Percentiles rank a stretch among this genome's conserved stretches.
Evolutionary conservation across 2,329 filamentous ascomycete genomes (phyloP).

Genomic region (Madurella mycetomatis): DNA sequence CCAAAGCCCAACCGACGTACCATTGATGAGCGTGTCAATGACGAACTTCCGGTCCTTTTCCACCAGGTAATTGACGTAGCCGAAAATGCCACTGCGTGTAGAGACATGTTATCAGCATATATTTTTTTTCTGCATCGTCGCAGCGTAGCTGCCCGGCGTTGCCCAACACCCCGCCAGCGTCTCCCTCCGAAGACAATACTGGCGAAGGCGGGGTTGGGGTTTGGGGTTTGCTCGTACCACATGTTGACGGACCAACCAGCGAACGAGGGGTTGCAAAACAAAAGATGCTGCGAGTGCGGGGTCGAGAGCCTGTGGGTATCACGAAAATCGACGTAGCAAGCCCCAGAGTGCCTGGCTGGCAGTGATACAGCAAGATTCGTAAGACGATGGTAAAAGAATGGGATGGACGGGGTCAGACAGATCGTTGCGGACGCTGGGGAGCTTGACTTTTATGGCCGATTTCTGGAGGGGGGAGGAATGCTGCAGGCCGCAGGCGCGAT

Average conservation of each 20-base stretch:
- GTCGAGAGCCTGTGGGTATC: conserved; percentile 14
- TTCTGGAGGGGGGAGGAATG: conserved; percentile 17
- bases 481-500: conserved; percentile 18
- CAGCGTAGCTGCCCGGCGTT: neutral
- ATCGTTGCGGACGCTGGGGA: conserved; percentile 17
- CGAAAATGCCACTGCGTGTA: conserved; percentile 81
- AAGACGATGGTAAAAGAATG: conserved; percentile 13
- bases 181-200: neutral
- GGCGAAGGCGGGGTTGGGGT: conserved; percentile 15
- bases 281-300: conserved; percentile 4
- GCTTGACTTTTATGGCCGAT: conserved; percentile 24
- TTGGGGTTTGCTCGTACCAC: conserved; percentile 29
- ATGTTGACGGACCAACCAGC: conserved; percentile 31
- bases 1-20: conserved; percentile 46
- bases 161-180: neutral
- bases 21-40: conserved; percentile 92
- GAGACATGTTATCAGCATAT: conserved; percentile 27
- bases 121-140: neutral
- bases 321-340: conserved; percentile 12
- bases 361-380: conserved; percentile 3
- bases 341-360: conserved; percentile 11
- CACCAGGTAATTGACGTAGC: conserved; percentile 98
- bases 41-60: conserved; percentile 98
- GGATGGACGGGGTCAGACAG: conserved; percentile 12
- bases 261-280: conserved; percentile 15